A percentile compares a stretch with the other conserved stretches of the same genome.
Conservation (phyloP, 768 basidiomycete genomes). For the Lanmaoa pseudosensibilis region DNA sequence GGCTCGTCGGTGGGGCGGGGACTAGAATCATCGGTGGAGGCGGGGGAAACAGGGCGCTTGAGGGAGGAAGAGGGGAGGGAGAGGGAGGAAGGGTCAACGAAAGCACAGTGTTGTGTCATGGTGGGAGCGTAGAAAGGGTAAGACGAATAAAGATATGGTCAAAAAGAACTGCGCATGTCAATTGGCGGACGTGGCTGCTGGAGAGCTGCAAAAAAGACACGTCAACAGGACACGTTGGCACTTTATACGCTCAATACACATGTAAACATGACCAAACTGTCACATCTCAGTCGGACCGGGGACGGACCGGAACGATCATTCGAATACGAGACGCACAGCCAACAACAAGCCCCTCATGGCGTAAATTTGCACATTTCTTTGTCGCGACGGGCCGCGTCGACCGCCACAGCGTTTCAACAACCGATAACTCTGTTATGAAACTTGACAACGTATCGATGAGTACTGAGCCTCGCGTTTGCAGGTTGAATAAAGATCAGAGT, state of each 20-base stretch:
- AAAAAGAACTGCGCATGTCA: slow-evolving; percentile 15
- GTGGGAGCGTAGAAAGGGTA: neutral
- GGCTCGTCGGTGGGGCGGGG: slow-evolving; percentile 38
- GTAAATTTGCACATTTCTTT: no score
- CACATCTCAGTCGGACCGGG: neutral
- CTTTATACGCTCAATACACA: slow-evolving; percentile 30
- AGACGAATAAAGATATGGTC: slow-evolving; percentile 25
- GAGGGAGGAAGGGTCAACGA: slow-evolving; percentile 40
- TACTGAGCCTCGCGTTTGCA: no score
- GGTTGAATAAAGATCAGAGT: no score
- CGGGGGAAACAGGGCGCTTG: slow-evolving; percentile 31
- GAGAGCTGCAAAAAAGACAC: slow-evolving; percentile 21
- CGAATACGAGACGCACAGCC: slow-evolving; percentile 1
- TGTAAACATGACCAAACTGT: slow-evolving; percentile 25
- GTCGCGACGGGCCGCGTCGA: no score
- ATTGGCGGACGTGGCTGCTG: slow-evolving; percentile 23
- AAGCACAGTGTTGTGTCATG: slow-evolving; percentile 30
- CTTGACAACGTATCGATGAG: no score
- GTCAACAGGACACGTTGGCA: slow-evolving; percentile 30
- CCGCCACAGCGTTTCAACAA: no score
- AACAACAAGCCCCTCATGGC: no score
- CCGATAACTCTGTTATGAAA: no score
- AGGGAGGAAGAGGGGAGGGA: slow-evolving; percentile 38
- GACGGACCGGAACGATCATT: neutral
- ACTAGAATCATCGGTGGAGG: slow-evolving; percentile 17